These are phyloP conservation scores for Nephelium lappaceum DNA, from an alignment of 345 rosid genomes.

Conservation along the genomic window DNA sequence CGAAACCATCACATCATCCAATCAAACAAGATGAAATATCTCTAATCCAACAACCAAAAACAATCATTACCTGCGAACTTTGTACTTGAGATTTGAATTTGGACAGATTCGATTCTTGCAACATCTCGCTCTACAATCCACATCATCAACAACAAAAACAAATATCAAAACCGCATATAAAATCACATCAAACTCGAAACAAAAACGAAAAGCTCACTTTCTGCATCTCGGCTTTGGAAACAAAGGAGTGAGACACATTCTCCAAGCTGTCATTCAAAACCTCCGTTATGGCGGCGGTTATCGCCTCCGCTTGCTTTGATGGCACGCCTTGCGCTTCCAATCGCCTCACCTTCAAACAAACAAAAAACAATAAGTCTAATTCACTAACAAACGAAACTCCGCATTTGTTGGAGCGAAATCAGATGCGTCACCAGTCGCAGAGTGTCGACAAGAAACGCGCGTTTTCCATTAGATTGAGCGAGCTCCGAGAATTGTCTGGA, in stretches of 20 bases:
- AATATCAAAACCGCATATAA: background rate
- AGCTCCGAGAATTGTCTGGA: constrained; percentile 62
- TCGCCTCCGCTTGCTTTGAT: constrained; percentile 90
- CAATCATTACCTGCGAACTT: constrained; percentile 69
- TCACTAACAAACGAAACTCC: background rate
- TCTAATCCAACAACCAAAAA: background rate
- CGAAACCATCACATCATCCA: background rate
- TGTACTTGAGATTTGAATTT: constrained; percentile 85
- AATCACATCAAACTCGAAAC: background rate
- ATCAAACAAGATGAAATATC: no score
- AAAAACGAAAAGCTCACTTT: constrained; percentile 44
- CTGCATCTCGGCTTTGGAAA: constrained; percentile 86
- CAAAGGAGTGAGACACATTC: constrained; percentile 78
- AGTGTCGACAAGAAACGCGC: constrained; percentile 94
- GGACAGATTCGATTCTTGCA: constrained; percentile 77
- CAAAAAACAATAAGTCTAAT: background rate
- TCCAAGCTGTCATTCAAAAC: constrained; percentile 93
- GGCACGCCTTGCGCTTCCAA: constrained; percentile 91
- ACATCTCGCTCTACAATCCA: constrained; percentile 65
- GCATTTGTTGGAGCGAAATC: background rate
- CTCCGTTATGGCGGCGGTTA: constrained; percentile 81
- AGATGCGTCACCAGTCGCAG: constrained; percentile 64
- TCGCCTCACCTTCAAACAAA: constrained; percentile 63
- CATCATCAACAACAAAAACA: background rate
- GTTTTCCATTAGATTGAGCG: constrained; percentile 59